Base-by-base conservation (phyloP, 495 filamentous ascomycete species). In the Daldinia vernicosa region DNA sequence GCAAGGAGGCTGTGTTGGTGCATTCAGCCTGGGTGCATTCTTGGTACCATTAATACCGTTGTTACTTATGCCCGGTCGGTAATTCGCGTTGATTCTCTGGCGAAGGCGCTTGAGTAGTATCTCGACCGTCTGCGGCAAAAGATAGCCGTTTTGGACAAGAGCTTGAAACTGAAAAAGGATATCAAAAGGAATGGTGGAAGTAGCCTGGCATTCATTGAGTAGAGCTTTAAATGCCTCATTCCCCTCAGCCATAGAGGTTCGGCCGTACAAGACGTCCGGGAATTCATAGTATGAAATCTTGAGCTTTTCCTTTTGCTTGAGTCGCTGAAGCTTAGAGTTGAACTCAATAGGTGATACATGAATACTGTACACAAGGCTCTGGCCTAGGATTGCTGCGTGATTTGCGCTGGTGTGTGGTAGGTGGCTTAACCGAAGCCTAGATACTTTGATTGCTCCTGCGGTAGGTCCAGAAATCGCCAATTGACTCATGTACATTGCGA, bases 161-260 rank as follows among this genome's bases (percentile, higher is more conserved):
- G 81, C 83, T 55, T 88, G 82, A 3, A 88, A 76, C 56, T 88
- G 81, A 57, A 86, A 87, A 3, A 79, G 76, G 15, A 78, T 67
- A 17, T 64, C 78, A 55, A 79, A 84, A 0, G 77, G 82, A 28
- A 80, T 63, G 7, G 37, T 39, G 9, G 27, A 43, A 0, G 19
- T 43, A 15, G 9, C 19, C 37, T 45, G 55, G 63, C 62, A 76
- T 0, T 62, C 4, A 0, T 12, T 1, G 5, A 84, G 69, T 7
- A 63, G 35, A 1, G 4, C 19, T 19, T 55, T 70, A 26, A 84
- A 70, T 3, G 7, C 33, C 9, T 17, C 55, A 19, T 75, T 24
- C 1, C 62, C 65, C 6, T 66, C 62, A 6, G 9, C 19, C 67
- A 80, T 79, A 3, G 58, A 69, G 4, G 54, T 62, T 62, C 27